Percentiles rank a stretch among this genome's conserved stretches.
These are phyloP conservation scores for Debaryomyces fabryi DNA, from an alignment of 1,139 yeast species.

Conservation along the genomic window DNA sequence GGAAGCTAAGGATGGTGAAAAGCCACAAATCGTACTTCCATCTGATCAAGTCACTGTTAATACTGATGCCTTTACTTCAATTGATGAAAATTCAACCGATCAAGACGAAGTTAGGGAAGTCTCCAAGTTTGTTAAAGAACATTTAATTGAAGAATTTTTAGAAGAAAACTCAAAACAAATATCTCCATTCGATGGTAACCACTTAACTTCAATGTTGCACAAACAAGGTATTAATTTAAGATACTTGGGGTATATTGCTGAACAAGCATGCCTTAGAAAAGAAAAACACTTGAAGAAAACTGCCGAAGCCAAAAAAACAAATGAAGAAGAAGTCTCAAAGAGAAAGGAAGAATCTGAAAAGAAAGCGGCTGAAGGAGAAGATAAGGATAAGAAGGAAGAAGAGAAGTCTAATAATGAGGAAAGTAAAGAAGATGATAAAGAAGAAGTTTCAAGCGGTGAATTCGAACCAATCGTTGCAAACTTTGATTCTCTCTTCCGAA, in stretches of 20 bases:
- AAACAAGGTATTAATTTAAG: conserved; percentile 85
- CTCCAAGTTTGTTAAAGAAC: conserved; percentile 61
- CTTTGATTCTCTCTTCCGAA: conserved; percentile 47
- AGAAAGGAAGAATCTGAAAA: conserved; percentile 29
- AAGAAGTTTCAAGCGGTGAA: conserved; percentile 39
- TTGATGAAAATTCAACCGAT: conserved; percentile 52
- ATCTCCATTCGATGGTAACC: conserved; percentile 80
- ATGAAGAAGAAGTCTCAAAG: conserved; percentile 28
- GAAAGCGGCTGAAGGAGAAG: conserved; percentile 29
- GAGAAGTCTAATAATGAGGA: conserved; percentile 35
- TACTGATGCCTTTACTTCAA: conserved; percentile 73
- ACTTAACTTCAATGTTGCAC: conserved; percentile 71
- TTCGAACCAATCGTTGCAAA: conserved; percentile 48
- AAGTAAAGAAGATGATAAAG: conserved; percentile 29
- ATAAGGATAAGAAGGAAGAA: conserved; percentile 26
- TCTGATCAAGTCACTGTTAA: conserved; percentile 62
- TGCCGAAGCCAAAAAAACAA: conserved; percentile 24
- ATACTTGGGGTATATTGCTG: conserved; percentile 72
- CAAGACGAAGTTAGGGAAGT: conserved; percentile 65
- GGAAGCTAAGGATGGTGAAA: conserved; percentile 37
- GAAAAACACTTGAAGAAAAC: conserved; percentile 25
- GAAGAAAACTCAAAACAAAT: conserved; percentile 55
- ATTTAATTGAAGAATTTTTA: conserved; percentile 67
- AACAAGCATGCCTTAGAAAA: conserved; percentile 21
- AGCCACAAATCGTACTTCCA: conserved; percentile 58